Conservation (phyloP, 139 green algal species). For the Penium margaritaceum region DNA sequence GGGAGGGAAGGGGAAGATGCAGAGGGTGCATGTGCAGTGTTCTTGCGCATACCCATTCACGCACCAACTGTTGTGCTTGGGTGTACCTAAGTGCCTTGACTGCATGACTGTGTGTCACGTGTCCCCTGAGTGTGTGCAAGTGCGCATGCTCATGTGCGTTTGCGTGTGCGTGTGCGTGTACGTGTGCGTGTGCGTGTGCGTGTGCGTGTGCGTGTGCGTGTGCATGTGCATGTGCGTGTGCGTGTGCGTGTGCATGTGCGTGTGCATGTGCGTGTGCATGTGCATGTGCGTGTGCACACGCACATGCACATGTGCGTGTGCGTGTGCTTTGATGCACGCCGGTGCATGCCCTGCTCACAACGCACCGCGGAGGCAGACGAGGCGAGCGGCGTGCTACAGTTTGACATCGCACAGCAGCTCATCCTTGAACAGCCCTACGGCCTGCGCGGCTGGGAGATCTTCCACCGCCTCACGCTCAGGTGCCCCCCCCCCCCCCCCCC, state of each 20-base stretch:
- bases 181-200: not conserved
- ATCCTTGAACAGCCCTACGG: constrained; percentile 1
- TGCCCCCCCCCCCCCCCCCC: not conserved
- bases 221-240: not conserved
- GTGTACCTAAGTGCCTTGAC: not conserved
- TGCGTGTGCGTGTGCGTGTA: not conserved
- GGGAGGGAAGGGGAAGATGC: too few relatives aligned
- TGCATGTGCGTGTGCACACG: not conserved
- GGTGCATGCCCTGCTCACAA: too few relatives aligned
- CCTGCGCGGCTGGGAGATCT: constrained; percentile 1
- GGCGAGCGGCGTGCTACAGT: constrained; percentile 14
- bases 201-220: not conserved
- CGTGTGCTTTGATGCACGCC: not conserved
- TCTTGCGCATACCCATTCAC: too few relatives aligned
- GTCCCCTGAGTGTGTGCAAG: not conserved
- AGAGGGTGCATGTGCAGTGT: too few relatives aligned
- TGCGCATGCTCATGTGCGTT: not conserved
- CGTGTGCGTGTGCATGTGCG: not conserved
- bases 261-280: not conserved
- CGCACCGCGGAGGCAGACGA: not conserved
- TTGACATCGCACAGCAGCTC: not conserved
- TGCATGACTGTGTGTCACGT: not conserved
- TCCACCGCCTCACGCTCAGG: not conserved
- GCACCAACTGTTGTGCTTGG: too few relatives aligned
- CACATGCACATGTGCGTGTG: not conserved